These are phyloP conservation scores for Spirogloea muscicola DNA, from an alignment of 139 green algal species.

Conservation along the genomic window DNA sequence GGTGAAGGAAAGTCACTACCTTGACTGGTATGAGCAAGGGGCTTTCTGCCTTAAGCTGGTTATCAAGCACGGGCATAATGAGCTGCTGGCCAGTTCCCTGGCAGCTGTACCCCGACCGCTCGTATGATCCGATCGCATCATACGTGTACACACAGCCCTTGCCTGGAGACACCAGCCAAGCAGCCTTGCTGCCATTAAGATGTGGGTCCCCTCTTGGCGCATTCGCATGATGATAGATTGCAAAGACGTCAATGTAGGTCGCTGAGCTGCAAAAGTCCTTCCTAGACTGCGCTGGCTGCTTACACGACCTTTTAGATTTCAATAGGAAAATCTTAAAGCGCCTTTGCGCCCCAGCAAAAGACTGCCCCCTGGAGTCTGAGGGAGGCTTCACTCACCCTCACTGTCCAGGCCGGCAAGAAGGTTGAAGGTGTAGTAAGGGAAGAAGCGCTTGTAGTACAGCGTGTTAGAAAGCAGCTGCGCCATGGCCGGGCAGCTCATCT, in stretches of 20 bases:
- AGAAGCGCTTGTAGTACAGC: slow-evolving; percentile 85
- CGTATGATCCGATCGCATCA: slow-evolving; percentile 92
- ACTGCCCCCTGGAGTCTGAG: too few species aligned
- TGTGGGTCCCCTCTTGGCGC: too few species aligned
- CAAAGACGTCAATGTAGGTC: too few species aligned
- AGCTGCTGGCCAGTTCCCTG: slow-evolving; percentile 91
- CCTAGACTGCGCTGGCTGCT: too few species aligned
- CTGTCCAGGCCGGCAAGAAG: slow-evolving; percentile 87
- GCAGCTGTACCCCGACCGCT: slow-evolving; percentile 59
- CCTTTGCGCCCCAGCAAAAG: too few species aligned
- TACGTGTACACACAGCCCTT: slow-evolving; percentile 95
- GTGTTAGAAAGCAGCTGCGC: slow-evolving; percentile 97
- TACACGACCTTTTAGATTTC: too few species aligned
- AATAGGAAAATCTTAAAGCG: too few species aligned
- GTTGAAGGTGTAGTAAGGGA: slow-evolving; percentile 99
- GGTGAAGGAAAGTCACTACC: slow-evolving; percentile 1
- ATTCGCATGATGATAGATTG: too few species aligned
- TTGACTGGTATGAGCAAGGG: slow-evolving; percentile 78
- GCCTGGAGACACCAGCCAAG: slow-evolving; percentile 55
- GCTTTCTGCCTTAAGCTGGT: slow-evolving; percentile 89
- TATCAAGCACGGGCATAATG: slow-evolving; percentile 97
- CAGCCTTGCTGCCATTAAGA: not conserved
- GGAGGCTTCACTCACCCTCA: slow-evolving; percentile 69
- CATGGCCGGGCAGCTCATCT: slow-evolving; percentile 80
- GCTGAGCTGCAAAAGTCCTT: too few species aligned